phyloP scores from a whole-genome alignment of 1,139 yeast genomes.

The Geotrichum fermentans region DNA sequence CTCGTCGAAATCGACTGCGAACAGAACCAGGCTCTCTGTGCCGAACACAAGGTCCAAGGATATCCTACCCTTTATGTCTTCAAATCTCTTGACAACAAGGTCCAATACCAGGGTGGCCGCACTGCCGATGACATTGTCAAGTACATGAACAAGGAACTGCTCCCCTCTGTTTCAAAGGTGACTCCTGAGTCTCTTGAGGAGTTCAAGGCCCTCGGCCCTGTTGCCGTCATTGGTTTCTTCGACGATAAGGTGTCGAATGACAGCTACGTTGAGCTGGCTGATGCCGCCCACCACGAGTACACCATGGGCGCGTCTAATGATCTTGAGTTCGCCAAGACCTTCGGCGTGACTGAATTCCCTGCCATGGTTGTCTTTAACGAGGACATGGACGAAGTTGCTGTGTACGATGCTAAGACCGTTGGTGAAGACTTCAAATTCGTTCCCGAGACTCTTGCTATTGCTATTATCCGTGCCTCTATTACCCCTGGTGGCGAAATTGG shows the following conservation, averaged over 20 bases:
- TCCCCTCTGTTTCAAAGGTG: conserved; percentile 67
- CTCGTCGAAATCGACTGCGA: conserved; percentile 94
- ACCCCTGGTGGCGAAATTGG: conserved; percentile 91
- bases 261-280: conserved; percentile 54
- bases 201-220: conserved; percentile 42
- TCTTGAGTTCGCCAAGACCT: conserved; percentile 44
- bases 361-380: conserved; percentile 48
- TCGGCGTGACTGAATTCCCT: conserved; percentile 44
- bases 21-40: conserved; percentile 75
- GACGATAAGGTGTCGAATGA: conserved; percentile 42
- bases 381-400: conserved; percentile 43
- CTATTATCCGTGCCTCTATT: conserved; percentile 62
- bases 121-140: conserved; percentile 68
- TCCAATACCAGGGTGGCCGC: conserved; percentile 75
- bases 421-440: conserved; percentile 32
- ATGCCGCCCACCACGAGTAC: conserved; percentile 54
- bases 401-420: conserved; percentile 38
- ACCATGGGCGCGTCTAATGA: conserved; percentile 56
- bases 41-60: conserved; percentile 70
- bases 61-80: conserved; percentile 89
- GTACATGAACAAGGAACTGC: conserved; percentile 76
- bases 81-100: conserved; percentile 52
- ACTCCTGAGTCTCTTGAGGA: conserved; percentile 49
- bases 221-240: conserved; percentile 49
- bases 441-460: conserved; percentile 39